Percentiles rank a stretch among this genome's conserved stretches.
Evolutionary conservation across 2,329 filamentous ascomycete species (phyloP).

Genomic region (Paramyrothecium roridum): DNA sequence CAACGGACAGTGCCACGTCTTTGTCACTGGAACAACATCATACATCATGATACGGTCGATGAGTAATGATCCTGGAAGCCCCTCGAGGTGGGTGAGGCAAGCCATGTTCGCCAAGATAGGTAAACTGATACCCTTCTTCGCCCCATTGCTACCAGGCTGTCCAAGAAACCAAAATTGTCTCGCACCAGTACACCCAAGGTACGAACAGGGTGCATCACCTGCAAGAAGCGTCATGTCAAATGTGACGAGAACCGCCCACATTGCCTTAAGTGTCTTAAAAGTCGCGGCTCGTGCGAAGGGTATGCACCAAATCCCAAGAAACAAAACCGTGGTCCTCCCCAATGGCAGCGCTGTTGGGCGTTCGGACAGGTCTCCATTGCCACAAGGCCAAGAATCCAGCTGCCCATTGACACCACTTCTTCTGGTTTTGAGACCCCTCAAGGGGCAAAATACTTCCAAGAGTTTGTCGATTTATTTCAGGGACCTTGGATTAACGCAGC

Average conservation of each 20-base stretch:
- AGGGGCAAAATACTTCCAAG: slow-evolving; percentile 21
- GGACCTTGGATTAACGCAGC: slow-evolving; percentile 23
- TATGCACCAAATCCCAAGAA: background rate
- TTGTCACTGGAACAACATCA: too few relatives aligned
- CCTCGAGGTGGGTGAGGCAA: too few relatives aligned
- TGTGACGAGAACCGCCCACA: background rate
- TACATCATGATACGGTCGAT: too few relatives aligned
- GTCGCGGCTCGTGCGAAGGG: background rate
- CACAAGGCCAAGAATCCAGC: slow-evolving; percentile 2
- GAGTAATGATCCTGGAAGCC: too few relatives aligned
- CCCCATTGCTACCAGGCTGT: too few relatives aligned
- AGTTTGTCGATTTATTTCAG: slow-evolving; percentile 24
- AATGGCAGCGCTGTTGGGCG: slow-evolving; percentile 18
- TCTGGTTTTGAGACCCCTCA: slow-evolving; percentile 8
- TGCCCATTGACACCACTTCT: slow-evolving; percentile 8
- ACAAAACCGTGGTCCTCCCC: slow-evolving; percentile 9
- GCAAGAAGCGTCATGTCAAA: background rate
- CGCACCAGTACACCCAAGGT: background rate
- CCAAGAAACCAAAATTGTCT: too few relatives aligned
- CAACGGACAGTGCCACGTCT: too few relatives aligned
- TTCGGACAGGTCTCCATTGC: background rate
- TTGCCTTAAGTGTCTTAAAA: background rate
- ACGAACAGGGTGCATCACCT: background rate
- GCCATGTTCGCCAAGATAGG: too few relatives aligned
- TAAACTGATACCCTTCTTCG: too few relatives aligned